Evolutionary conservation across 73 alveolate species (phyloP), one percentile per base, ranked within the genome.

Genomic region (Paramecium sonneborni): DNA sequence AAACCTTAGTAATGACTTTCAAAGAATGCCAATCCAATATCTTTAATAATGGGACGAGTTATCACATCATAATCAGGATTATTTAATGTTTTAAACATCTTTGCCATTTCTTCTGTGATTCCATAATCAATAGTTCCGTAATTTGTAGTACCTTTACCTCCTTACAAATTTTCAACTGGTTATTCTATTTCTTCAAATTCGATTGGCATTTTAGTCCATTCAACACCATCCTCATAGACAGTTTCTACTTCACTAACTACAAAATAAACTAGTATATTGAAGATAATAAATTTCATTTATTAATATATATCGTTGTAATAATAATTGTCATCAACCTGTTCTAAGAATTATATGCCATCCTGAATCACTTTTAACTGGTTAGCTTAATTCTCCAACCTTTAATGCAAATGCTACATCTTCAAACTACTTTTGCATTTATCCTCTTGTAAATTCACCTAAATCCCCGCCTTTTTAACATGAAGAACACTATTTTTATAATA

Each of bases 381-480:
- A 97, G 93, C 98, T 95, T 74, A 97, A 92, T 70, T 97, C 98
- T 30, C 99, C 99, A 20, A 95, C 96, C 41, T 93, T 76, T 30
- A 97, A 86, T 38, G 96, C 97, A 90, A 97, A 97, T 8, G 99
- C 98, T 20, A 96, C 99, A 76, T 97, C 98, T 93, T 97, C 99
- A 93, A 97, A 97, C 28, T 95, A 89, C 57, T 94, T 69, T 92
- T 97, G 97, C 99, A 97, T 97, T 72, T 97, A 94, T 26, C 99
- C 99, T 76, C 96, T 92, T 23, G 97, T 97, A 91, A 97, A 97
- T 55, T 92, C 26, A 5, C 99, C 99, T 44, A 97, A 94, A 88
- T 97, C 99, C 15, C 99, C 99, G 1, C 99, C 99, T 32, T 95
- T 57, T 88, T 95, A 97, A 85, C 98, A 97, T 18, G 97, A 88